Evolutionary conservation across 1,139 yeast species (phyloP), one percentile per base, ranked within the genome.

Genomic region (Saccharomyces pastorianus): DNA sequence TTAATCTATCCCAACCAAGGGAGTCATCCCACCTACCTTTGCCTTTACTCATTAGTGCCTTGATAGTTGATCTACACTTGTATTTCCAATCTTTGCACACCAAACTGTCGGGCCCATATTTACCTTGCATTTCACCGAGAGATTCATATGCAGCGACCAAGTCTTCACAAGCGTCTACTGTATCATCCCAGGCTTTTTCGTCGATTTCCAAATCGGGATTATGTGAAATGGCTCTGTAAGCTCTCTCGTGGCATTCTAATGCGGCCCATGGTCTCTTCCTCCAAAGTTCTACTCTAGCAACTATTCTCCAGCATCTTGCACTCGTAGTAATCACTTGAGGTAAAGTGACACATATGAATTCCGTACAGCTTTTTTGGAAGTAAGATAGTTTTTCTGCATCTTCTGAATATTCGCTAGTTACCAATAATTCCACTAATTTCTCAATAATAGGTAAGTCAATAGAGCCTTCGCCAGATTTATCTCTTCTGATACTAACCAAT

Each of bases 31-130:
- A 89, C 64, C 78, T 79, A 34, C 77, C 75, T 63, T 81, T 85
- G 14, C 96, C 96, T 65, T 85, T 86, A 27, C 95, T 85, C 80
- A 87, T 78, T 59, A 90, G 73, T 1, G 89, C 80, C 62, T 96
- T 78, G 14, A 90, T 77, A 0, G 88, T 76, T 9, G 87, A 79
- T 59, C 83, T 78, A 1, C 95, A 84, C 68, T 90, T 90, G 71
- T 85, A 88, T 64, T 81, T 85, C 98, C 98, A 91, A 66, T 90
- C 96, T 63, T 84, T 81, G 68, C 96, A 90, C 4, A 93, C 96
- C 14, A 86, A 65, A 63, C 87, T 90, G 1, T 85, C 96, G 3
- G 89, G 90, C 28, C 86, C 88, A 61, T 85, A 82, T 62, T 87
- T 86, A 3, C 98, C 98, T 20, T 90, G 91, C 62, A 82, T 71